phyloP scores from a whole-genome alignment of 768 basidiomycete genomes.

The Hygrophorus pudorinus region DNA sequence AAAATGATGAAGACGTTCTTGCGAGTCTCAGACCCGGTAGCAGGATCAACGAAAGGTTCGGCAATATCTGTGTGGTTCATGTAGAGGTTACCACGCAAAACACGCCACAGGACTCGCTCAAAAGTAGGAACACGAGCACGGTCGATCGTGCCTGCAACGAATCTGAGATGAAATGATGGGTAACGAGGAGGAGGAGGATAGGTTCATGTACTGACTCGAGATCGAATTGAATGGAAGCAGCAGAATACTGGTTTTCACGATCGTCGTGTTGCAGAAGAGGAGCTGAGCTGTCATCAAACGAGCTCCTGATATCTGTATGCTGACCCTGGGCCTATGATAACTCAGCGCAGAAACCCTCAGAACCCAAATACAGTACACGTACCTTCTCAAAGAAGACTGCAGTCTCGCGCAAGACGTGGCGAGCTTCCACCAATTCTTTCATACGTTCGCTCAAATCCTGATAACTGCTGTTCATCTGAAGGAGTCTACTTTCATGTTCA shows the following conservation, averaged over 20 bases:
- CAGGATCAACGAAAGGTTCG: slow-evolving; percentile 86
- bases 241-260: slow-evolving; percentile 52
- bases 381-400: slow-evolving; percentile 93
- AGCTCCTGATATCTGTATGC: slow-evolving; percentile 71
- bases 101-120: slow-evolving; percentile 96
- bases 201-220: slow-evolving; percentile 55
- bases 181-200: neutral
- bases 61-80: slow-evolving; percentile 98
- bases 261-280: slow-evolving; percentile 91
- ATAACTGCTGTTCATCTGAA: slow-evolving; percentile 90
- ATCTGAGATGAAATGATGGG: slow-evolving; percentile 34
- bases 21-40: slow-evolving; percentile 71
- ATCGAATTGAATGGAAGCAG: slow-evolving; percentile 57
- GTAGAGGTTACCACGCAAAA: slow-evolving; percentile 93
- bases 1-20: slow-evolving; percentile 99
- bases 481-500: slow-evolving; percentile 78
- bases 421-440: slow-evolving; percentile 83
- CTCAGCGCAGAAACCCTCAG: neutral
- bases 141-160: slow-evolving; percentile 95
- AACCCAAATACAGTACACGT: slow-evolving; percentile 11
- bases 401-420: slow-evolving; percentile 91
- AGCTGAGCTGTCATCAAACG: slow-evolving; percentile 85
- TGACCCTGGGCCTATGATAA: slow-evolving; percentile 61
- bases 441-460: slow-evolving; percentile 78
- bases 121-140: slow-evolving; percentile 86